These are phyloP conservation scores for Ottelia alismoides DNA, from an alignment of 106 monocot species.

Conservation along the genomic window DNA sequence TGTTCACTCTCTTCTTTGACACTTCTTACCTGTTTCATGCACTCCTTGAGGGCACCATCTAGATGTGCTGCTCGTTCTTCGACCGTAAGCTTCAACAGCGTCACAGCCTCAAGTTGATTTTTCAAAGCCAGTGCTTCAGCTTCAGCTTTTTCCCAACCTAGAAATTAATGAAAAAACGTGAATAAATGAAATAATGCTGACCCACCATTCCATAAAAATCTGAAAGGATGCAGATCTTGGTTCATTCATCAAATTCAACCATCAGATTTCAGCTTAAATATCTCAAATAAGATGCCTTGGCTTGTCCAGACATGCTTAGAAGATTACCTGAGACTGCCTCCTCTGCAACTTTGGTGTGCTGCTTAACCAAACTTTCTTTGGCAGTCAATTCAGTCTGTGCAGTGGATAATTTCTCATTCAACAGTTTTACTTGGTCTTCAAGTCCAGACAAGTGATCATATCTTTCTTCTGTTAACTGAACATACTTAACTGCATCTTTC, in stretches of 20 bases:
- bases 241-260: no score
- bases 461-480: conserved; percentile 12
- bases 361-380: conserved; percentile 20
- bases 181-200: no score
- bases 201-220: no score
- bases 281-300: no score
- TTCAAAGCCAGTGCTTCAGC: conserved; percentile 21
- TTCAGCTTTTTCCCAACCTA: conserved; percentile 31
- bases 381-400: conserved; percentile 7
- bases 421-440: conserved; percentile 14
- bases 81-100: conserved; percentile 16
- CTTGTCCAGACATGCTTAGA: no score
- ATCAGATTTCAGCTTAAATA: no score
- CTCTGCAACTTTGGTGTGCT: conserved; percentile 26
- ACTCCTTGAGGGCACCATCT: conserved; percentile 23
- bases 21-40: conserved; percentile 21
- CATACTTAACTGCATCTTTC: conserved; percentile 5
- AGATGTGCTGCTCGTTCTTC: conserved; percentile 20
- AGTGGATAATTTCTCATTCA: conserved; percentile 16
- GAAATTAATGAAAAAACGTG: background rate
- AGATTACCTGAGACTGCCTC: conserved; percentile 31
- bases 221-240: no score
- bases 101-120: conserved; percentile 21
- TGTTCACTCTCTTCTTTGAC: conserved; percentile 28
- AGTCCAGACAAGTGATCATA: conserved; percentile 13